These are phyloP conservation scores for Entrophospora sp. DNA, from an alignment of 192 early-diverging fungal species.

Conservation along the genomic window DNA sequence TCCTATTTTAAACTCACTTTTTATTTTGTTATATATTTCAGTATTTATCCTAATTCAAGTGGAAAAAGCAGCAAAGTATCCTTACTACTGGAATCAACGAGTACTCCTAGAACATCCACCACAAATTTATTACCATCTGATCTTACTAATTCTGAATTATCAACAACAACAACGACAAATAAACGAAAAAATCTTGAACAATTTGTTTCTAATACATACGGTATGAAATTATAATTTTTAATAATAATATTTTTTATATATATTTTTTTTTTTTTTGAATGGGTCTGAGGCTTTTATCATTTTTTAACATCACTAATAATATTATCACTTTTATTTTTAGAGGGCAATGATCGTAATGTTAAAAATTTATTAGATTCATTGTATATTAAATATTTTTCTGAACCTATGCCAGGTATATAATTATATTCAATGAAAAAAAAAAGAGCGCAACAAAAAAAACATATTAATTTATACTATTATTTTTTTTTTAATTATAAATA, in stretches of 20 bases:
- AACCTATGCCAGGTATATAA: constrained; percentile 15
- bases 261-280: neutral
- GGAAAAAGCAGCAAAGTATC: constrained; percentile 8
- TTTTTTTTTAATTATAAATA: no score
- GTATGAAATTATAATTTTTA: neutral
- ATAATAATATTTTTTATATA: neutral
- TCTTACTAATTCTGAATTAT: no score
- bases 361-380: constrained; percentile 14
- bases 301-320: no score
- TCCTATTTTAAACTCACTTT: no score
- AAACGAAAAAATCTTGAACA: constrained; percentile 7
- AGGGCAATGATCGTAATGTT: constrained; percentile 21
- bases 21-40: neutral
- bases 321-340: neutral
- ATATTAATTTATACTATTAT: neutral
- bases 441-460: neutral
- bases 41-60: neutral
- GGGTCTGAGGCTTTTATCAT: no score
- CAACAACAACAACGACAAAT: no score
- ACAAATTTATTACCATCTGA: no score
- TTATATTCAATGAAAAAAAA: neutral
- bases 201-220: constrained; percentile 18
- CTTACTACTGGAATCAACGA: neutral
- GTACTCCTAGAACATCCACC: constrained; percentile 22
- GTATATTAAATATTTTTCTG: constrained; percentile 5